phyloP scores from a whole-genome alignment of 108 stramenopile species.

The Cafeteria roenbergensis region DNA sequence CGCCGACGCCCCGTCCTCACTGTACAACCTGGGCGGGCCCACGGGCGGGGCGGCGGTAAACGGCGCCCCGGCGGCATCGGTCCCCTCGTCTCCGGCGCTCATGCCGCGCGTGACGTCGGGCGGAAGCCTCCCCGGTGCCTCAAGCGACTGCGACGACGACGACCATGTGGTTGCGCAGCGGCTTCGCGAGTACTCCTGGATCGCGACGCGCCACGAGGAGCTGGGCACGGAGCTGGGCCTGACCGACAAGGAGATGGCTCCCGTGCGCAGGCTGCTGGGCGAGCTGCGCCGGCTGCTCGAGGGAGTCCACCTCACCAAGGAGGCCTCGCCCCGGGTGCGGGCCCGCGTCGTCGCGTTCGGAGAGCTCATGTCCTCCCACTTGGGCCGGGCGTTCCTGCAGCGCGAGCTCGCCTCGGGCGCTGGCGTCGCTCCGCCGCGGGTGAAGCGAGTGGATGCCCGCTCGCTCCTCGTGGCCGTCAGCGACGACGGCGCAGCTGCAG shows the following conservation, averaged over 20 bases:
- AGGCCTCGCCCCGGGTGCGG: constrained; percentile 10
- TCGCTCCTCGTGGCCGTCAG: constrained; percentile 1
- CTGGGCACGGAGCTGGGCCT: neutral
- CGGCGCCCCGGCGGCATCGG: neutral
- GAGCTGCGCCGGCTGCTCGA: constrained; percentile 9
- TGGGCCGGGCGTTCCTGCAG: constrained; percentile 7
- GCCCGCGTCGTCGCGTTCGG: constrained; percentile 11
- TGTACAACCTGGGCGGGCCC: neutral
- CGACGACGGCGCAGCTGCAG: neutral
- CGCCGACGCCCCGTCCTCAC: neutral
- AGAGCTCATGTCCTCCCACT: constrained; percentile 11
- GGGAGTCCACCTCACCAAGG: constrained; percentile 11
- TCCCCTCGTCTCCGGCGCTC: too few relatives aligned
- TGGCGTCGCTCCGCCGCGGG: too few relatives aligned
- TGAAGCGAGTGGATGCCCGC: constrained; percentile 11
- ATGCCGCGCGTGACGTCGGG: too few relatives aligned
- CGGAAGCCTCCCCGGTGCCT: too few relatives aligned
- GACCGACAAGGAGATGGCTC: too few relatives aligned
- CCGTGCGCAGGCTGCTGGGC: neutral
- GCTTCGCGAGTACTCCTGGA: too few relatives aligned
- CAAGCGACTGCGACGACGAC: too few relatives aligned
- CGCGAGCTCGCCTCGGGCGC: neutral
- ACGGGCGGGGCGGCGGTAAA: neutral
- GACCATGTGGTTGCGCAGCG: too few relatives aligned
- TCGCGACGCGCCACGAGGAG: neutral